These are phyloP conservation scores for Stellera chamaejasme DNA, from an alignment of 345 rosid genomes.

Conservation along the genomic window DNA sequence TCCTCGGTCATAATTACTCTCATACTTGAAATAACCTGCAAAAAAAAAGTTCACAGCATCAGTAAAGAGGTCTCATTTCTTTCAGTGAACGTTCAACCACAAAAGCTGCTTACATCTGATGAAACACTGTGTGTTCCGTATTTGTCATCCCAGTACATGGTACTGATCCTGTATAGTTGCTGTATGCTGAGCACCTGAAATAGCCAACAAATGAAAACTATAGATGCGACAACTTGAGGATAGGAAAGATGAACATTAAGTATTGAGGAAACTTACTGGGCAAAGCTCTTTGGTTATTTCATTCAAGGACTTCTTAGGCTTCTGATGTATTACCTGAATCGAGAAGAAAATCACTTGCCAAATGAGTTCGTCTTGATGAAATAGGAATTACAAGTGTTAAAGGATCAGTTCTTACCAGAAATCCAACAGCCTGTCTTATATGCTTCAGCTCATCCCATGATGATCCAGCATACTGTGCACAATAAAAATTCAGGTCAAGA, in stretches of 20 bases:
- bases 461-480: slow-evolving; percentile 63
- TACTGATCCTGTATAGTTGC: slow-evolving; percentile 86
- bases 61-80: not conserved
- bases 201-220: slow-evolving; percentile 1
- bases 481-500: slow-evolving; percentile 12
- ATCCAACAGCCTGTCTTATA: slow-evolving; percentile 98
- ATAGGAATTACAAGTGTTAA: no score
- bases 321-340: slow-evolving; percentile 83
- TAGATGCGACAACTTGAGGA: slow-evolving; percentile 5
- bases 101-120: slow-evolving; percentile 54
- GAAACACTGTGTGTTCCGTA: slow-evolving; percentile 92
- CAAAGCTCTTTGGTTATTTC: slow-evolving; percentile 95
- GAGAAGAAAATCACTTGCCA: slow-evolving; percentile 4
- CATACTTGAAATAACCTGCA: slow-evolving; percentile 82
- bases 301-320: slow-evolving; percentile 81
- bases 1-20: slow-evolving; percentile 57
- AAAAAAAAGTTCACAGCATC: slow-evolving; percentile 5
- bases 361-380: no score
- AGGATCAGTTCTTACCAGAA: slow-evolving; percentile 49
- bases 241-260: not conserved
- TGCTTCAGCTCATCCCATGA: slow-evolving; percentile 94
- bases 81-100: no score
- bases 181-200: slow-evolving; percentile 88
- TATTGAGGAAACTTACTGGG: slow-evolving; percentile 38
- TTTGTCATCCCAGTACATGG: slow-evolving; percentile 97